Percentiles rank a stretch among this genome's conserved stretches.
phyloP scores from a whole-genome alignment of 2,329 filamentous ascomycete genomes.

The Samsoniella hepiali region DNA sequence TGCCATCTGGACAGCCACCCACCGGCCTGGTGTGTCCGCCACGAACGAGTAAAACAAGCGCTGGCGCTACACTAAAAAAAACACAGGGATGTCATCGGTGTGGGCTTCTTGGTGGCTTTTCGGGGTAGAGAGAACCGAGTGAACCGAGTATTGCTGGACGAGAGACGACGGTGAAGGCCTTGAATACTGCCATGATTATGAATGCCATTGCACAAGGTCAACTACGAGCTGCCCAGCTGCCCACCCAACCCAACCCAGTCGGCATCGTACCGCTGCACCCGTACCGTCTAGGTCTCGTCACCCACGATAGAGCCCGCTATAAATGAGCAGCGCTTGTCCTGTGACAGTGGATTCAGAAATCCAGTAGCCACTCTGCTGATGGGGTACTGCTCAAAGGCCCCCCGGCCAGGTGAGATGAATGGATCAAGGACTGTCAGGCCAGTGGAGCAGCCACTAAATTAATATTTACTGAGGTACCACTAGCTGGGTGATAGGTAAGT shows the following conservation, averaged over 20 bases:
- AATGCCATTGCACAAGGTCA: too few relatives aligned
- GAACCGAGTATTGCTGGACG: too few relatives aligned
- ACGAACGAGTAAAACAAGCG: not conserved
- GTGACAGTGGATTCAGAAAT: not conserved
- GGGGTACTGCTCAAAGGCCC: not conserved
- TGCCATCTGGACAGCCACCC: not conserved
- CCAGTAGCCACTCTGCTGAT: not conserved
- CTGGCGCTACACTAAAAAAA: not conserved
- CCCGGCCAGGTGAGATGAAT: constrained; percentile 6
- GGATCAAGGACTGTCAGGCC: constrained; percentile 4
- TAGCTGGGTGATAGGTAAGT: too few relatives aligned
- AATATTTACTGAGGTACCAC: too few relatives aligned
- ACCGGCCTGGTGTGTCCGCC: not conserved
- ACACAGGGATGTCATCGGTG: not conserved
- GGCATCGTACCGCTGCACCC: not conserved
- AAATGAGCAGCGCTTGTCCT: not conserved
- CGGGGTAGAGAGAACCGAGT: too few relatives aligned
- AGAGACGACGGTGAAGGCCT: too few relatives aligned
- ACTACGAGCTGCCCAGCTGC: too few relatives aligned
- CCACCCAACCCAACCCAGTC: too few relatives aligned
- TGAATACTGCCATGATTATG: too few relatives aligned
- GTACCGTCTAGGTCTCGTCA: not conserved
- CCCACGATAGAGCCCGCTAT: not conserved
- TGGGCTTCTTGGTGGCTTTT: too few relatives aligned
- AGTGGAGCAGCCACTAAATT: not conserved